A percentile compares a stretch with the other conserved stretches of the same genome.
These are phyloP conservation scores for Rhizophora apiculata DNA, from an alignment of 345 rosid genomes.

Conservation along the genomic window DNA sequence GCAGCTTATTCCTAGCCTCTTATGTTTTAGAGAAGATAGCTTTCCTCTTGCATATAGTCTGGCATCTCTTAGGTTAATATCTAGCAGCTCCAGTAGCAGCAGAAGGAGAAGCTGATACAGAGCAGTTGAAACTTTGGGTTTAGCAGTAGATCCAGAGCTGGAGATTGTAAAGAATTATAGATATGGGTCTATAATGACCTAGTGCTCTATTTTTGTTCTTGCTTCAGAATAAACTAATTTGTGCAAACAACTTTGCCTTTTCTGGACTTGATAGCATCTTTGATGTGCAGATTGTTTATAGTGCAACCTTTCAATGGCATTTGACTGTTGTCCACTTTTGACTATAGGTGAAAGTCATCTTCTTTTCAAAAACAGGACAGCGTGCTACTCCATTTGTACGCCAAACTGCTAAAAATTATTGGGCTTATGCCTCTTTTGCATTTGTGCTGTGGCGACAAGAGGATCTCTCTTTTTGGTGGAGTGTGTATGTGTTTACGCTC, in stretches of 20 bases:
- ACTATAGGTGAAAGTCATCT: conserved; percentile 75
- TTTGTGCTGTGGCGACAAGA: conserved; percentile 83
- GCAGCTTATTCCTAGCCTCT: too few relatives aligned
- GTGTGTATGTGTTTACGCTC: conserved; percentile 50
- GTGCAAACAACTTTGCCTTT: neutral
- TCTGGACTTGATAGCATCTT: conserved; percentile 1
- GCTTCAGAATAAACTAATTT: too few relatives aligned
- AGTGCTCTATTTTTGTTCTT: too few relatives aligned
- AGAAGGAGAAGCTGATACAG: too few relatives aligned
- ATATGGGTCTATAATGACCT: too few relatives aligned
- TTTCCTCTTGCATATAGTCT: too few relatives aligned
- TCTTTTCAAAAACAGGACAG: conserved; percentile 91
- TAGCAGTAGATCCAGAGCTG: too few relatives aligned
- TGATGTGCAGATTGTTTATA: neutral
- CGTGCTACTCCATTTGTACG: conserved; percentile 84
- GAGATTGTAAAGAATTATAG: too few relatives aligned
- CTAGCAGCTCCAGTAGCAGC: too few relatives aligned
- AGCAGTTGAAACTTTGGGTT: too few relatives aligned
- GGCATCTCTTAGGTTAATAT: too few relatives aligned
- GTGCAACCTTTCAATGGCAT: conserved; percentile 4
- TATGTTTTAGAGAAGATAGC: too few relatives aligned
- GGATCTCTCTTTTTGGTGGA: conserved; percentile 96
- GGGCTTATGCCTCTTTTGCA: conserved; percentile 75
- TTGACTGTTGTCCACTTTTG: conserved; percentile 17
- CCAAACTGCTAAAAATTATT: conserved; percentile 66